Percentiles rank a stretch among this genome's conserved stretches.
Conservation (phyloP, 768 basidiomycete species). For the Hortiboletus campestris region DNA sequence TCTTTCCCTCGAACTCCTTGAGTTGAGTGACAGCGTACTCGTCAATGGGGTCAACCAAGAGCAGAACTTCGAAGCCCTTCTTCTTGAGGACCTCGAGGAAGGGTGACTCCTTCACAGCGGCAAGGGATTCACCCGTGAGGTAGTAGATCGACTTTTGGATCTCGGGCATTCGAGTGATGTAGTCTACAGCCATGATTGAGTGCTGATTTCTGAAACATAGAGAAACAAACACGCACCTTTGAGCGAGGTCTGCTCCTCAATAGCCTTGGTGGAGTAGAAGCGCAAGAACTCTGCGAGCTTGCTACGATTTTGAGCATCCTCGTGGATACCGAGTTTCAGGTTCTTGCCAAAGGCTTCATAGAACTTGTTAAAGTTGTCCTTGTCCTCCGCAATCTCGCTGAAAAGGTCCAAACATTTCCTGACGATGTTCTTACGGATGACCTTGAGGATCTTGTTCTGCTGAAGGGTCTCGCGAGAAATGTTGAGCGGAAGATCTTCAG, state of each 20-base stretch:
- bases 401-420: constrained; percentile 97
- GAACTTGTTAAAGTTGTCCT: constrained; percentile 97
- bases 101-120: constrained; percentile 86
- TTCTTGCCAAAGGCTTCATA: constrained; percentile 99
- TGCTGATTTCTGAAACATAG: neutral
- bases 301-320: constrained; percentile 97
- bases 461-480: constrained; percentile 99
- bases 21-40: constrained; percentile 98
- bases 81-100: constrained; percentile 99
- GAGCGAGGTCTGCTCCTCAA: constrained; percentile 88
- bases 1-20: constrained; percentile 99
- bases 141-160: constrained; percentile 99
- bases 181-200: constrained; percentile 53
- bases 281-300: constrained; percentile 99
- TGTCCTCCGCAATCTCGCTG: constrained; percentile 97
- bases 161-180: constrained; percentile 99
- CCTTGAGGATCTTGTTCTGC: constrained; percentile 99
- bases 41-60: constrained; percentile 98
- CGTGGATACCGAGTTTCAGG: constrained; percentile 99
- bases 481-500: constrained; percentile 99
- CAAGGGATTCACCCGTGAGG: constrained; percentile 97
- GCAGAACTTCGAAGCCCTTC: constrained; percentile 97
- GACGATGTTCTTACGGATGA: constrained; percentile 98
- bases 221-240: constrained; percentile 59
- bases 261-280: constrained; percentile 94